Base-by-base conservation (phyloP, 1,139 yeast species). In the Pneumocystis wakefieldiae region DNA sequence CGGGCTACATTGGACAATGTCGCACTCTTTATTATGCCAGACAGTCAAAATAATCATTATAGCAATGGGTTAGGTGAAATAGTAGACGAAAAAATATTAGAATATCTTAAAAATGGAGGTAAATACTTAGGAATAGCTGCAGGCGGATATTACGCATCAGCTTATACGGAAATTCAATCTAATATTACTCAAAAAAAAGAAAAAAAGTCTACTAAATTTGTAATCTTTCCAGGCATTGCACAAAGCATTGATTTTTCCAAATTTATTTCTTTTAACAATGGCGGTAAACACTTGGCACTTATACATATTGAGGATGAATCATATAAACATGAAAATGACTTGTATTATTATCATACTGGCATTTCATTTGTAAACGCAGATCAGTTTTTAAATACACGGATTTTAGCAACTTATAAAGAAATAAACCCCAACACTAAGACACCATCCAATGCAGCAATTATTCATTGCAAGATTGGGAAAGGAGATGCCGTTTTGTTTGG, bases 31-130 rank as follows among this genome's bases (percentile, higher is more conserved):
- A 96, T 91, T 3, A 74, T 94, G 36, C 99, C 98, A 0, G 98
- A 98, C 1, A 98, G 98, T 2, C 97, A 97, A 0, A 98, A 92
- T 73, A 75, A 90, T 62, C 97, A 97, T 0, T 86, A 81, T 71
- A 87, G 96, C 71, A 76, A 79, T 59, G 77, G 78, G 1, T 77
- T 91, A 64, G 83, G 86, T 69, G 96, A 96, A 1, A 75, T 73
- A 7, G 91, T 90, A 0, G 87, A 84, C 69, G 70, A 74, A 2
- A 75, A 75, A 57, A 87, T 92, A 65, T 73, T 76, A 38, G 82
- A 82, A 61, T 91, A 78, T 73, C 90, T 92, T 2, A 77, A 82
- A 42, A 77, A 78, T 63, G 98, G 98, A 28, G 99, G 98, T 0
- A 76, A 78, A 63, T 89, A 77, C 70, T 73, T 92, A 42, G 98